Base-by-base conservation (phyloP, 768 basidiomycete species). In the Amanita brunnescens region DNA sequence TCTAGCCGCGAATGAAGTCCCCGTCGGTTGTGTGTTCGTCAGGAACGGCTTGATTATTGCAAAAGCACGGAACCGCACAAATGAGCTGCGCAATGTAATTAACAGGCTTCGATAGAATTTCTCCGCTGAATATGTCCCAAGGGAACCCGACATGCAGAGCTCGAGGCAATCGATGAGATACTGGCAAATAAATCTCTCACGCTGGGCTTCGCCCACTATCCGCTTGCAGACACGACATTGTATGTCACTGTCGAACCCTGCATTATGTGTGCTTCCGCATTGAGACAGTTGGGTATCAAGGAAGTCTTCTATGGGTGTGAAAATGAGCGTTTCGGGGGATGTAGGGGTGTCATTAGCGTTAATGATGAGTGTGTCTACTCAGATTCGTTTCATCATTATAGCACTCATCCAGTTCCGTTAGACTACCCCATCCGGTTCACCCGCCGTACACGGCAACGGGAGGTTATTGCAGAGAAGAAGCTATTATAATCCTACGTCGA, bases 201-300 rank as follows among this genome's bases (percentile, higher is more conserved):
- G 6, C 78, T 80, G 20, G 61, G 65, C 30, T 54, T 64, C n/a
- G 47, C 66, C 0, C 60, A 64, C 39, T 80, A 88, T 53, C 89
- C 90, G 5, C 76, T 99, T 14, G 74, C 76, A 0, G 73, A 79
- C 8, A 94, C 91, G 18, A 88, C 81, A 2, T 80, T 98, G 24
- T 99, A 98, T 64, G 96, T 98, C 47, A 99, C 96, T 4, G 96
- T 99, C 48, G 95, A 99, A 67, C 96, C 95, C 0, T 99, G 96
- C 67, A 92, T 98, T 64, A 98, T 98, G 96, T 99, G 96, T 58
- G 91, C 93, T 10, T 92, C 91, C 20, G 96, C 95, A 9, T 76
- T 99, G 30, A 79, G 95, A 49, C 96, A 98, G 68, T 68, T 95
- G 55, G 94, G 94, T 13, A 91, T 99, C 59, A 83, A 81, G 52